A percentile compares a stretch with the other conserved stretches of the same genome.
These are phyloP conservation scores for Cyclospora cayetanensis DNA, from an alignment of 169 alveolate genomes.

Conservation along the genomic window DNA sequence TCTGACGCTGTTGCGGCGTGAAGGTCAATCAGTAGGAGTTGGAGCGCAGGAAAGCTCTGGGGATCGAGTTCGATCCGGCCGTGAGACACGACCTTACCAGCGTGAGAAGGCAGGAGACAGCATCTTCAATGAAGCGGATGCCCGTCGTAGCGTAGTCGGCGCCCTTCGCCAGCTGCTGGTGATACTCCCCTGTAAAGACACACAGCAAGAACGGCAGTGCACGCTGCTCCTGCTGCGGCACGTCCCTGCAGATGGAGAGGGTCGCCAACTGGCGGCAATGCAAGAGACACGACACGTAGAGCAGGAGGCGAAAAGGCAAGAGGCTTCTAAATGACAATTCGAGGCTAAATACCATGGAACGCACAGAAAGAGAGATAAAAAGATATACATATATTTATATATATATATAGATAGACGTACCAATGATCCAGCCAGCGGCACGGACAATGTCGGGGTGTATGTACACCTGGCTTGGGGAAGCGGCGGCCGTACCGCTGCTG, in stretches of 20 bases:
- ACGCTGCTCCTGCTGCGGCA: not conserved
- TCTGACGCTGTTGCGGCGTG: too few relatives aligned
- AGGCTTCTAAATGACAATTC: too few relatives aligned
- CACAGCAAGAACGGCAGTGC: not conserved
- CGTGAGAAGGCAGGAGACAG: not conserved
- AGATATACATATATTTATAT: not conserved
- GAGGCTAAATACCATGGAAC: not conserved
- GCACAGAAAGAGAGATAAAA: not conserved
- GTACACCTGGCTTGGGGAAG: not conserved
- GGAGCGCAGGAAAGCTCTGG: too few relatives aligned
- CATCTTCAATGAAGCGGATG: conserved; percentile 6
- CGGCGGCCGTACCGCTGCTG: conserved; percentile 3
- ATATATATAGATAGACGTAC: not conserved
- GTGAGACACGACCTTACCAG: too few relatives aligned
- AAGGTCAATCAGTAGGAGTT: too few relatives aligned
- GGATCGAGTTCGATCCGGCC: too few relatives aligned
- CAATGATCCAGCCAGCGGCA: conserved; percentile 56
- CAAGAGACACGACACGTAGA: too few relatives aligned
- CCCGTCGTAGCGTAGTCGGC: conserved; percentile 4
- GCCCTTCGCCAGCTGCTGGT: not conserved
- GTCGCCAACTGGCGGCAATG: too few relatives aligned
- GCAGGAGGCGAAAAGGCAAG: too few relatives aligned
- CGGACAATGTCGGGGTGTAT: conserved; percentile 39
- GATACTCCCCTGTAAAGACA: conserved; percentile 22
- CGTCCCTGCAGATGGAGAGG: too few relatives aligned